Base-by-base conservation (phyloP, 2,329 filamentous ascomycete species). In the Fusarium chlamydosporum region DNA sequence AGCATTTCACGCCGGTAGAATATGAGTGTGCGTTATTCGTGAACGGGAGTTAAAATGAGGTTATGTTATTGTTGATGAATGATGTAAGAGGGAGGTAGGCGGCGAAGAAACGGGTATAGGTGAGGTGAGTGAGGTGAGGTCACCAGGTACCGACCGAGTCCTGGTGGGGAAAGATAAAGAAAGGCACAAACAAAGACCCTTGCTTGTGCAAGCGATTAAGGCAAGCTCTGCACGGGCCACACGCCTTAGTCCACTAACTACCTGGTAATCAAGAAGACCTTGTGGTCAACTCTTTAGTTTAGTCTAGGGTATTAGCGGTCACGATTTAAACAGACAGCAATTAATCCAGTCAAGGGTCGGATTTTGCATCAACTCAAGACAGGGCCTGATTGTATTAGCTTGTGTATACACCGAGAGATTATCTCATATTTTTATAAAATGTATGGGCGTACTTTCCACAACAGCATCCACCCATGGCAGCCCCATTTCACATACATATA, bases 81-180 rank as follows among this genome's bases (percentile, higher is more conserved):
- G 67, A 70, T 69, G 67, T 63, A 69, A 70, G 63, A 66, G 48
- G 43, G 34, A 64, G 29, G 47, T 27, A 59, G 34, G 64, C 42
- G 54, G 54, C 60, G 45, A 62, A 31, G 34, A 26, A 3, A 23
- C 8, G 16, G 18, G 35, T 33, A 18, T 13, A n/a, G 29, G 65
- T 31, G 45, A 60, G 45, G 29, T 29, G 7, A 29, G 31, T 10
- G 35, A 41, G 34, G 29, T 51, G 41, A 60, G 45, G 50, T 65
- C 60, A 52, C 61, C 53, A 16, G 46, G 47, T 51, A 29, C 56
- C 35, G 37, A 38, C 23, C 41, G 23, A 55, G 26, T 55, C 52
- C 29, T 29, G 41, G 63, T 23, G 47, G 48, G 29, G 52, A 50
- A 47, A 7, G n/a, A n/a, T n/a, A 12, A 13, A 40, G 23, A 43